Evolutionary conservation across 768 basidiomycete species (phyloP).

Genomic region (Pleurotus giganteus): DNA sequence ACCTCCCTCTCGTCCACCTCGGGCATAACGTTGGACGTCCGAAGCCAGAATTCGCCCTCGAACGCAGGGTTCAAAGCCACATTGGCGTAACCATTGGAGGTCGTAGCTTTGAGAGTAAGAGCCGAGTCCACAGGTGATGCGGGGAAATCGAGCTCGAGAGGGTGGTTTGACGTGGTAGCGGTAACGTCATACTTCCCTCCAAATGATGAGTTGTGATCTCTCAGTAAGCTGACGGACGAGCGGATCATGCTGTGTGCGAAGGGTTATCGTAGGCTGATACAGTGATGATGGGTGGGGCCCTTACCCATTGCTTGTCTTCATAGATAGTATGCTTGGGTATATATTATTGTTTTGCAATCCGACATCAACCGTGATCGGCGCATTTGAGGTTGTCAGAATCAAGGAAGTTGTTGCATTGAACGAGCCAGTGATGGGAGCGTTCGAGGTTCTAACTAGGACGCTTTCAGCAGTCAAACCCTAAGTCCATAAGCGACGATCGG

Average conservation of each 20-base stretch:
- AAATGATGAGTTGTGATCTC: not conserved
- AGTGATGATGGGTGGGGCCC: constrained; percentile 13
- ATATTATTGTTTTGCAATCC: constrained; percentile 27
- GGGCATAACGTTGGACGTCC: not conserved
- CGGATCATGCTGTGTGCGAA: constrained; percentile 13
- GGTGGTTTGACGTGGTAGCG: constrained; percentile 31
- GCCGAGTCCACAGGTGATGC: constrained; percentile 33
- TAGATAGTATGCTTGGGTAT: constrained; percentile 24
- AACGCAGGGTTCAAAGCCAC: not conserved
- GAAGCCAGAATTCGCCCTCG: not conserved
- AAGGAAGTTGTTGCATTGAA: constrained; percentile 37
- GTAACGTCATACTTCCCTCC: constrained; percentile 32
- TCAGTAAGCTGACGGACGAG: not conserved
- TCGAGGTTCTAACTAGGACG: constrained; percentile 21
- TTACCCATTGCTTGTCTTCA: constrained; percentile 44
- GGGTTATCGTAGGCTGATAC: constrained; percentile 6
- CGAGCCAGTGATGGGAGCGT: constrained; percentile 39
- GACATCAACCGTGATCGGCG: constrained; percentile 35
- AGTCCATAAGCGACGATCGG: not conserved
- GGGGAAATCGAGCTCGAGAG: constrained; percentile 26
- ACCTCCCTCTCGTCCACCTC: not conserved
- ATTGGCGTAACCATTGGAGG: constrained; percentile 10
- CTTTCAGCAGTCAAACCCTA: constrained; percentile 21
- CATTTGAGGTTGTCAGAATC: constrained; percentile 38
- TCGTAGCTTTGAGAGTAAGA: constrained; percentile 26